Conservation (phyloP, 208 protist species). For the Wallacemonas sp. region DNA sequence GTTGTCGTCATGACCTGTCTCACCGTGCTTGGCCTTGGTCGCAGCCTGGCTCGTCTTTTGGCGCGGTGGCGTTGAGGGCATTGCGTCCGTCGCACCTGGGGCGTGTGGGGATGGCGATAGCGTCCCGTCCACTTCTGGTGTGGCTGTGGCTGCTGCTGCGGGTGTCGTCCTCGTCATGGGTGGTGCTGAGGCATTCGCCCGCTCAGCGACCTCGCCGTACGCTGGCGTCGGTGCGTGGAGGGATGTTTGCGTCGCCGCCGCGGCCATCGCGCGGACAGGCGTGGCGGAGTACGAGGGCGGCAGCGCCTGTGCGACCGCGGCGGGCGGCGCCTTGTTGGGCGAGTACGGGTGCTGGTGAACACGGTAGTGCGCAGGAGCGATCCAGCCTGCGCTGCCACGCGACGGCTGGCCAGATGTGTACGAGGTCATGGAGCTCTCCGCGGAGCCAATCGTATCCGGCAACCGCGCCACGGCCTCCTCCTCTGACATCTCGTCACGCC, state of each 20-base stretch:
- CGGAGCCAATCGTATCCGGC: not conserved
- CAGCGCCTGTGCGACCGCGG: not conserved
- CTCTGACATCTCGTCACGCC: no score
- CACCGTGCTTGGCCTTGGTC: not conserved
- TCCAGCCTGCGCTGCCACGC: no score
- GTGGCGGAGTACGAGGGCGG: not conserved
- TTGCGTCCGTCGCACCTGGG: no score
- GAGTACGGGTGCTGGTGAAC: not conserved
- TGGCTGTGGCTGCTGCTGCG: no score
- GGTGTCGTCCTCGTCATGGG: not conserved
- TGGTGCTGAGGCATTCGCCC: no score
- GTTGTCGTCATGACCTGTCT: not conserved
- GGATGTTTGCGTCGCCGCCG: not conserved
- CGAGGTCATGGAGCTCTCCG: not conserved
- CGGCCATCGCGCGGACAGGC: not conserved
- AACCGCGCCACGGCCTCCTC: not conserved
- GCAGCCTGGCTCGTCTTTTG: not conserved
- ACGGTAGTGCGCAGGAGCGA: not conserved
- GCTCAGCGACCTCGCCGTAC: no score
- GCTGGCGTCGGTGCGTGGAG: no score
- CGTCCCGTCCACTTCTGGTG: no score
- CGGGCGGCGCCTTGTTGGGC: not conserved
- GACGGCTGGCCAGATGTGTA: no score
- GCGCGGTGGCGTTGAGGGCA: no score
- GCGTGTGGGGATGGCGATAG: no score